Evolutionary conservation across 257 asterid species (phyloP).

Genomic region (Lavandula angustifolia): DNA sequence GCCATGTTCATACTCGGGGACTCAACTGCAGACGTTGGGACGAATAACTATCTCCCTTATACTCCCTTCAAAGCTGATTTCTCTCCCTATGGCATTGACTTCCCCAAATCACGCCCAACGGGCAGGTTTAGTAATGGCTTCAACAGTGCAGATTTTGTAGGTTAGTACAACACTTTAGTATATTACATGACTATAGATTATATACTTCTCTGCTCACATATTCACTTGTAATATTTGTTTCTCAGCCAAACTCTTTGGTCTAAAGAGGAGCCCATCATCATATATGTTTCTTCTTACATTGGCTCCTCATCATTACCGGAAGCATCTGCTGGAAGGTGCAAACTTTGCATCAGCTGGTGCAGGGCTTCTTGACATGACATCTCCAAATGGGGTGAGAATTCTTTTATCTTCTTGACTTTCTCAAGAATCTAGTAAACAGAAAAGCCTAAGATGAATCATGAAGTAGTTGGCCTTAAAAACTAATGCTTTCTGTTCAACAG

Average conservation of each 20-base stretch:
- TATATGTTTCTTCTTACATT: slow-evolving; percentile 50
- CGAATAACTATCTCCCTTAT: slow-evolving; percentile 44
- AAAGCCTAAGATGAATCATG: too few relatives aligned
- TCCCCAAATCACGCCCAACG: slow-evolving; percentile 55
- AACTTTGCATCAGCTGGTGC: slow-evolving; percentile 81
- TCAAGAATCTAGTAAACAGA: too few relatives aligned
- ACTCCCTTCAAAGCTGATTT: slow-evolving; percentile 49
- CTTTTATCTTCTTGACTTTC: background rate
- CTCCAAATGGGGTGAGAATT: slow-evolving; percentile 42
- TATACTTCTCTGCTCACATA: background rate
- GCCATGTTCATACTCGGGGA: slow-evolving; percentile 65
- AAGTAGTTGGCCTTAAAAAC: background rate
- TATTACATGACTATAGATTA: too few relatives aligned
- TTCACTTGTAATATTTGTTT: slow-evolving; percentile 22
- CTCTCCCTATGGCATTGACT: slow-evolving; percentile 61
- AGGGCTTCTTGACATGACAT: slow-evolving; percentile 67
- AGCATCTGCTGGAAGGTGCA: slow-evolving; percentile 51
- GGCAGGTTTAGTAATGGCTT: slow-evolving; percentile 87
- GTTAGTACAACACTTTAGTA: slow-evolving; percentile 32
- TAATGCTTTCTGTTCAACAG: slow-evolving; percentile 38
- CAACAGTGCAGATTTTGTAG: slow-evolving; percentile 67
- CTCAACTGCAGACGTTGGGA: slow-evolving; percentile 85
- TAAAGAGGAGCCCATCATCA: slow-evolving; percentile 67
- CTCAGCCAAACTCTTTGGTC: slow-evolving; percentile 64
- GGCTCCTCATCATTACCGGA: slow-evolving; percentile 38